Evolutionary conservation across 345 rosid species (phyloP).

Genomic region (Lepidium didymum): DNA sequence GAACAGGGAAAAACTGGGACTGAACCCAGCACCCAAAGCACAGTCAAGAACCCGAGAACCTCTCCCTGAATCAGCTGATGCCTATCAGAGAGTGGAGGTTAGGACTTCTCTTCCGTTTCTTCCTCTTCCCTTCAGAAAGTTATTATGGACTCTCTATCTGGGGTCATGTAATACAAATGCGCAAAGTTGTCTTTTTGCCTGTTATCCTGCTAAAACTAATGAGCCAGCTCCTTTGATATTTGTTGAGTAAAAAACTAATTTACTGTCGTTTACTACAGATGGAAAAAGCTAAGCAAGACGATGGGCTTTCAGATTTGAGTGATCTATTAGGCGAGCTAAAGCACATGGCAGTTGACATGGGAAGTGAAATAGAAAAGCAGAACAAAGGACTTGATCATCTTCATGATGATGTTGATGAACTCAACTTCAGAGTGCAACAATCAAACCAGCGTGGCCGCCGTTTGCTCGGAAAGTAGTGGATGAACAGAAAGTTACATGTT

Average conservation of each 20-base stretch:
- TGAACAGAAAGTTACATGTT: neutral
- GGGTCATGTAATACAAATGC: neutral
- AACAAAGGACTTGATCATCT: conserved; percentile 58
- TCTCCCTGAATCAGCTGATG: conserved; percentile 50
- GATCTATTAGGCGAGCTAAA: conserved; percentile 71
- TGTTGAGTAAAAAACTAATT: neutral
- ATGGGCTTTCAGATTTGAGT: conserved; percentile 74
- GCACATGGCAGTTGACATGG: conserved; percentile 91
- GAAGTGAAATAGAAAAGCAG: conserved; percentile 77
- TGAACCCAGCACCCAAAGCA: conserved; percentile 47
- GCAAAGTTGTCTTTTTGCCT: neutral
- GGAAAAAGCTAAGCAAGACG: conserved; percentile 85
- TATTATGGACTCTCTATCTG: neutral
- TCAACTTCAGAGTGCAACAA: conserved; percentile 49
- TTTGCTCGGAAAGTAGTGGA: conserved; percentile 82
- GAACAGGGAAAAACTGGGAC: conserved; percentile 79
- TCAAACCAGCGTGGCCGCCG: conserved; percentile 62
- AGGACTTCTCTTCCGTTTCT: conserved; percentile 11
- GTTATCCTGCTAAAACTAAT: too few relatives aligned
- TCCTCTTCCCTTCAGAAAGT: neutral
- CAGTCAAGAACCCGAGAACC: conserved; percentile 37
- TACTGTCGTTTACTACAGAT: conserved; percentile 34
- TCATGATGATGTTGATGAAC: conserved; percentile 60
- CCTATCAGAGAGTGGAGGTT: conserved; percentile 84
- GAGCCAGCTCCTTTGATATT: neutral